Percentiles rank a stretch among this genome's conserved stretches.
Conservation (phyloP, 129 eudicot species). For the Centaurea solstitialis region DNA sequence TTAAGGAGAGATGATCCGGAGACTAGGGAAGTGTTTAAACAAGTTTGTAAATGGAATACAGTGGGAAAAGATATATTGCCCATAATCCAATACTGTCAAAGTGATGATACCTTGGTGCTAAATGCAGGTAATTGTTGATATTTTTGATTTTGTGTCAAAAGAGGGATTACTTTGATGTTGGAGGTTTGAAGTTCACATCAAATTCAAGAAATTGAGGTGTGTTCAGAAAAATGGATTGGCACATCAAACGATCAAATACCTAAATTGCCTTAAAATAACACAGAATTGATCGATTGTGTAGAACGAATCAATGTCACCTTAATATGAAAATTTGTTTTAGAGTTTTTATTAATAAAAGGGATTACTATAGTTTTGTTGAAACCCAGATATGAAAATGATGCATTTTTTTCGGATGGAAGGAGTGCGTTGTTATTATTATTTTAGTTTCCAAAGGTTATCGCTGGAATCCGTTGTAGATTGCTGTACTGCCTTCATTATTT, state of each 20-base stretch:
- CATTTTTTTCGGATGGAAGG: not conserved
- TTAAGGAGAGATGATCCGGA: constrained; percentile 87
- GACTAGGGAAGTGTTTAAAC: constrained; percentile 87
- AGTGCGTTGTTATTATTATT: not conserved
- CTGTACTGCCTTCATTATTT: not conserved
- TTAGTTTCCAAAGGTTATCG: not conserved
- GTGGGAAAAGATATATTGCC: constrained; percentile 82
- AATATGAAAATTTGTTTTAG: not conserved
- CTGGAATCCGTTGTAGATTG: not conserved
- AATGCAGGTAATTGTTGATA: constrained; percentile 62
- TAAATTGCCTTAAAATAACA: not conserved
- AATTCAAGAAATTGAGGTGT: not conserved
- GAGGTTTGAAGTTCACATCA: not conserved
- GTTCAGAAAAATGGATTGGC: not conserved
- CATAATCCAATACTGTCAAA: constrained; percentile 66
- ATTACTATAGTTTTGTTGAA: not conserved
- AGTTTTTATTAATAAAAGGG: not conserved
- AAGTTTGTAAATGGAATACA: constrained; percentile 91
- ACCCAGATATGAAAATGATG: not conserved
- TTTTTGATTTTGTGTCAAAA: not conserved
- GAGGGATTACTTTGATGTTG: not conserved
- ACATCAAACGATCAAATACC: not conserved
- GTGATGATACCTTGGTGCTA: constrained; percentile 65
- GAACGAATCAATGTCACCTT: not conserved
- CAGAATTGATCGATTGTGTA: not conserved